Evolutionary conservation across 179 eudicot species (phyloP).

Genomic region (Silene vulgaris): DNA sequence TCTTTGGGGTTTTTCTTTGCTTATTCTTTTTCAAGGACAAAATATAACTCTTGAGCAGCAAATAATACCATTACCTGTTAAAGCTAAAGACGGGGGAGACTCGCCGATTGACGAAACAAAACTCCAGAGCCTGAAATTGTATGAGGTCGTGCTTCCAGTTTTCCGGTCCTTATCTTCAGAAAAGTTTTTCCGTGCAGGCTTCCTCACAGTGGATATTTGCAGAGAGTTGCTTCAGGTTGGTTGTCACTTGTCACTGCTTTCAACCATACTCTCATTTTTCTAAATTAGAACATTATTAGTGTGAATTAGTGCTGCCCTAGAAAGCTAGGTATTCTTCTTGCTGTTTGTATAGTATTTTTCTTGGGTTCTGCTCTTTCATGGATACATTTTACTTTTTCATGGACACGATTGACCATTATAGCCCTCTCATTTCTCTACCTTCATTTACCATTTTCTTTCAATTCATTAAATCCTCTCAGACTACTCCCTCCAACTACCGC

Average conservation of each 20-base stretch:
- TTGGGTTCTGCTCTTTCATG: too few species aligned
- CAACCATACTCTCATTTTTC: background rate
- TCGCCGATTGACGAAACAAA: constrained; percentile 43
- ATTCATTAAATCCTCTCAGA: too few species aligned
- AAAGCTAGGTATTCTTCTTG: background rate
- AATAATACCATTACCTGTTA: constrained; percentile 45
- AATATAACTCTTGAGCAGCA: constrained; percentile 39
- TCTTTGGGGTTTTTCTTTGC: constrained; percentile 78
- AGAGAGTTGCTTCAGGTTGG: constrained; percentile 81
- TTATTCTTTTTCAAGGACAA: constrained; percentile 79
- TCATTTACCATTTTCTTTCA: too few species aligned
- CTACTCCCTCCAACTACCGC: too few species aligned
- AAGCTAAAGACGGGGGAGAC: constrained; percentile 43
- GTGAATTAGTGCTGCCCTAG: background rate
- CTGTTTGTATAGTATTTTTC: background rate
- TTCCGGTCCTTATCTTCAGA: constrained; percentile 61
- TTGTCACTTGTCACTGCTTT: constrained; percentile 3
- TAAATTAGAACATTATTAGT: background rate
- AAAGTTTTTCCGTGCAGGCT: constrained; percentile 58
- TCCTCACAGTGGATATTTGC: constrained; percentile 65
- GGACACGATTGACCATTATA: too few species aligned
- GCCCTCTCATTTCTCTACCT: too few species aligned
- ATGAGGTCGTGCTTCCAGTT: constrained; percentile 68
- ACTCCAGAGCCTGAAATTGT: constrained; percentile 40
- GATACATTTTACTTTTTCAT: too few species aligned